Percentiles rank a stretch among this genome's conserved stretches.
These are phyloP conservation scores for Solanum peruvianum DNA, from an alignment of 257 asterid genomes.

Conservation along the genomic window DNA sequence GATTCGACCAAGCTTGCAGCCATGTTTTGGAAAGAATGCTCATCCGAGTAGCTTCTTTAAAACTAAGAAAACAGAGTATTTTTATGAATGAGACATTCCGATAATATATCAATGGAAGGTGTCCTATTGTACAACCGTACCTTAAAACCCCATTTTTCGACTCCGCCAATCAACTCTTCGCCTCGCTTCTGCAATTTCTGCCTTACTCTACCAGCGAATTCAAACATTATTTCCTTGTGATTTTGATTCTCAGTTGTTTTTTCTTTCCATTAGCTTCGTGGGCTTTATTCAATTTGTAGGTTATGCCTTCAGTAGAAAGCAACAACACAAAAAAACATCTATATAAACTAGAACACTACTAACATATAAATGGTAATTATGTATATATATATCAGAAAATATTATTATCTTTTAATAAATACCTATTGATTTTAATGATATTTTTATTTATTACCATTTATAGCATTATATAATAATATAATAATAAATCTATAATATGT, in stretches of 20 bases:
- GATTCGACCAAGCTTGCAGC: background rate
- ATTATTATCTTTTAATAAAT: too few species aligned
- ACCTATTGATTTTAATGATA: too few species aligned
- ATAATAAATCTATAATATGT: too few species aligned
- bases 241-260: background rate
- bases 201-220: background rate
- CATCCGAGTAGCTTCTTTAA: background rate
- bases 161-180: background rate
- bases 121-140: background rate
- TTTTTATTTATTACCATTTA: too few species aligned
- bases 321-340: too few species aligned
- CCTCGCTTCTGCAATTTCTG: background rate
- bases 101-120: background rate
- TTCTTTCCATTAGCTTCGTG: background rate
- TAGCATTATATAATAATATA: too few species aligned
- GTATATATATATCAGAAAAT: too few species aligned
- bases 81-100: background rate
- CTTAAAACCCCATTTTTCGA: background rate
- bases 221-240: background rate
- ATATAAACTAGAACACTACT: too few species aligned
- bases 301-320: too few species aligned
- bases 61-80: background rate
- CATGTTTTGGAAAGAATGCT: background rate
- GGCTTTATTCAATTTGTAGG: background rate
- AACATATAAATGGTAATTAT: too few species aligned